Percentiles rank a stretch among this genome's conserved stretches.
Evolutionary conservation across 495 filamentous ascomycete genomes (phyloP).

Genomic region (Xylaria sp.): DNA sequence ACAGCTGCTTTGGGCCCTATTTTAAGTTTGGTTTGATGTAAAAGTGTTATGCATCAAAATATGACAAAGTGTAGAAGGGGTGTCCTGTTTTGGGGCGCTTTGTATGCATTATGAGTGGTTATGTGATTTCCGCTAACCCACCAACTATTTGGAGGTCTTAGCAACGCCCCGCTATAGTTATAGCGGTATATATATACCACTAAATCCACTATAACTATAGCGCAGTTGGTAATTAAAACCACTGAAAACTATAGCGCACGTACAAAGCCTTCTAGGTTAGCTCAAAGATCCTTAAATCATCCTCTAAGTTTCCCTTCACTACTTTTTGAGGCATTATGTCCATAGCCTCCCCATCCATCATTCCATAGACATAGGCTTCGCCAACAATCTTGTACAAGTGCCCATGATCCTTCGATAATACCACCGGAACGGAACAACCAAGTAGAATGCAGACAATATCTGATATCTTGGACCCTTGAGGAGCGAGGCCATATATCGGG

Average conservation of each 20-base stretch:
- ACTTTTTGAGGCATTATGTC: neutral
- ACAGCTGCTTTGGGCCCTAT: neutral
- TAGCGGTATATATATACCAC: too few species aligned
- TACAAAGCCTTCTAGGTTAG: neutral
- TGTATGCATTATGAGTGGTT: too few species aligned
- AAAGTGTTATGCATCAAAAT: neutral
- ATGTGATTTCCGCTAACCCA: too few species aligned
- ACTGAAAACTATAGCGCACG: too few species aligned
- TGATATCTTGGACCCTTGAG: neutral
- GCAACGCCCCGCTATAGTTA: too few species aligned
- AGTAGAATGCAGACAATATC: neutral
- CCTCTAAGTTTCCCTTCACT: neutral
- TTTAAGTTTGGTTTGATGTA: neutral
- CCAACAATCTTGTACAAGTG: neutral
- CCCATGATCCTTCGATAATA: neutral
- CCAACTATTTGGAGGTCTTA: too few species aligned
- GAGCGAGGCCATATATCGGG: neutral
- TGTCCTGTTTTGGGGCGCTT: neutral
- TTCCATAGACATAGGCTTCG: neutral
- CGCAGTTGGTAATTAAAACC: too few species aligned
- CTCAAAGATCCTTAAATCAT: neutral
- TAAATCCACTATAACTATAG: too few species aligned
- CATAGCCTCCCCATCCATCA: conserved; percentile 1
- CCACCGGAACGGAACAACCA: neutral
- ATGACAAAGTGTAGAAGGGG: neutral